A percentile compares a stretch with the other conserved stretches of the same genome.
Evolutionary conservation across 2,329 filamentous ascomycete genomes (phyloP).

Genomic region (Sclerotinia trifoliorum): DNA sequence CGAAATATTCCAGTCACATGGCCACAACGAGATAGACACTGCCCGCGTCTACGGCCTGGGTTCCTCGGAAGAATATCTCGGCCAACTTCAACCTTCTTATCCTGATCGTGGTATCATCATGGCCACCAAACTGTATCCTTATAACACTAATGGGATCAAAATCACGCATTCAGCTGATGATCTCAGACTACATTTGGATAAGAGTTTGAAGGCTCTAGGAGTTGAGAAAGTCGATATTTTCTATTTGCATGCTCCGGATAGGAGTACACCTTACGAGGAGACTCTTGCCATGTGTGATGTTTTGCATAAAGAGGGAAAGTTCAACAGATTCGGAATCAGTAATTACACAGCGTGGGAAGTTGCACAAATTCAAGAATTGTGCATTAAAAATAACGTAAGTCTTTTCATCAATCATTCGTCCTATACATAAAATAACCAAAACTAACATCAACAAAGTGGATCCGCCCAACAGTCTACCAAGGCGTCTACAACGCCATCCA

Average conservation of each 20-base stretch:
- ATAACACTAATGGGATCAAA: background rate
- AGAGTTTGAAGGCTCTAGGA: conserved; percentile 52
- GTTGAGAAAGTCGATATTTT: conserved; percentile 45
- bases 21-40: conserved; percentile 69
- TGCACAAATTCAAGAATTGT: conserved; percentile 38
- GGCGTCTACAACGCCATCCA: conserved; percentile 38
- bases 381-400: conserved; percentile 35
- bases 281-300: conserved; percentile 38
- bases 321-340: conserved; percentile 54
- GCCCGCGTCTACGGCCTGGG: conserved; percentile 64
- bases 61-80: conserved; percentile 62
- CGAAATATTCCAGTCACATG: conserved; percentile 62
- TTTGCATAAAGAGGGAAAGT: conserved; percentile 41
- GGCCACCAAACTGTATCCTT: conserved; percentile 54
- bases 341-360: conserved; percentile 53
- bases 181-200: conserved; percentile 50
- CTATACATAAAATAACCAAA: too few species aligned
- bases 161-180: conserved; percentile 49
- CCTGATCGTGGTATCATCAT: conserved; percentile 60
- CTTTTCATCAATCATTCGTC: too few species aligned
- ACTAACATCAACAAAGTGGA: conserved; percentile 27
- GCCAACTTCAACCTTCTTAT: conserved; percentile 52
- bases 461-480: conserved; percentile 41
- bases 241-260: conserved; percentile 38
- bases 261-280: conserved; percentile 34